Conservation (phyloP, 495 filamentous ascomycete species). For the Niebla homalea region DNA sequence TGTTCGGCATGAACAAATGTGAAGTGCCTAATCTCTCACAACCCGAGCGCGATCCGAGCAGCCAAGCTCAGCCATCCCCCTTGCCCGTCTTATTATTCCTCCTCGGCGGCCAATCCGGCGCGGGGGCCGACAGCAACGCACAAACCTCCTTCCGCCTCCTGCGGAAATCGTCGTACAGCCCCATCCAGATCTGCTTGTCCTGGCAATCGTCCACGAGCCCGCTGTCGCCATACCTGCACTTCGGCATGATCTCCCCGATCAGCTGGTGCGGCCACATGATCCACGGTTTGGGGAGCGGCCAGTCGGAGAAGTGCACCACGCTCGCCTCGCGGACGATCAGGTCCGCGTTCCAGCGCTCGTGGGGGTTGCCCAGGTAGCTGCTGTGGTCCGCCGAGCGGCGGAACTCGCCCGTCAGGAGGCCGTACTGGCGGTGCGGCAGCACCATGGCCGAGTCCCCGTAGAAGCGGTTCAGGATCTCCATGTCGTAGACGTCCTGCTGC, state of each 20-base stretch:
- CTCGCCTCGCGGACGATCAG: conserved; percentile 51
- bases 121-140: conserved; percentile 17
- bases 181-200: conserved; percentile 54
- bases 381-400: conserved; percentile 43
- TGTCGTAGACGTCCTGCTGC: conserved; percentile 38
- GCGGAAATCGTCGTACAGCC: conserved; percentile 57
- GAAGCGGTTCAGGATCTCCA: conserved; percentile 64
- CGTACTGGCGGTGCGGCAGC: conserved; percentile 63
- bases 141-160: conserved; percentile 43
- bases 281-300: conserved; percentile 65
- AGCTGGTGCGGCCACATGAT: conserved; percentile 43
- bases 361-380: conserved; percentile 48
- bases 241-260: conserved; percentile 44
- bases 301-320: conserved; percentile 70
- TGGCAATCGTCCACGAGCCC: conserved; percentile 39
- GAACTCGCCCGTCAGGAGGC: conserved; percentile 59
- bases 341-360: conserved; percentile 56
- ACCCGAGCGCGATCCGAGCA: neutral
- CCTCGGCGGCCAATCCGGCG: conserved; percentile 2
- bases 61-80: neutral
- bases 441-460: conserved; percentile 54
- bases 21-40: neutral
- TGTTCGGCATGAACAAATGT: too few species aligned
- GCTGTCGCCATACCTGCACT: conserved; percentile 33
- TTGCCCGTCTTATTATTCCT: neutral